Conservation (phyloP, 768 basidiomycete species). For the Xerocomus potaroensis region DNA sequence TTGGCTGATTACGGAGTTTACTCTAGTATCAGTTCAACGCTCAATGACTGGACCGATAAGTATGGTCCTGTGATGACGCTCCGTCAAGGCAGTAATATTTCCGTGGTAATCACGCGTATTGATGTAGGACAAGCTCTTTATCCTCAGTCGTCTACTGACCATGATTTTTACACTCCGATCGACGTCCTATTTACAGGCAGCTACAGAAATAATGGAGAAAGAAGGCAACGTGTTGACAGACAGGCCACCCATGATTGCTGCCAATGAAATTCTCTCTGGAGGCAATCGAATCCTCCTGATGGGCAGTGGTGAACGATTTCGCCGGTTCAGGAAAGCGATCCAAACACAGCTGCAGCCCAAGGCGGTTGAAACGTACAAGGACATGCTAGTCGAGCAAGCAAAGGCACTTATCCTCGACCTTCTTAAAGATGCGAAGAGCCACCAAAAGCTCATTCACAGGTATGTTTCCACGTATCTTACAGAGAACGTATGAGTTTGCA, state of each 20-base stretch:
- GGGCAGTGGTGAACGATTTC: slow-evolving; percentile 48
- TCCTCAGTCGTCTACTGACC: not conserved
- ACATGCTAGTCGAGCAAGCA: slow-evolving; percentile 38
- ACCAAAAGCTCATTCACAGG: slow-evolving; percentile 37
- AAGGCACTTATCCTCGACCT: slow-evolving; percentile 25
- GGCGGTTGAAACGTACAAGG: slow-evolving; percentile 40
- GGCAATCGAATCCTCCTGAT: slow-evolving; percentile 50
- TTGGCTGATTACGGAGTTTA: not conserved
- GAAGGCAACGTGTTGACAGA: slow-evolving; percentile 50
- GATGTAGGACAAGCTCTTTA: slow-evolving; percentile 8
- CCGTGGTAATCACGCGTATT: slow-evolving; percentile 19
- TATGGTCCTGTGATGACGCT: slow-evolving; percentile 60
- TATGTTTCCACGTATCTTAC: slow-evolving; percentile 32
- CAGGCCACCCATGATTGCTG: slow-evolving; percentile 49
- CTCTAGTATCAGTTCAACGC: slow-evolving; percentile 23
- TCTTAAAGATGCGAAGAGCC: slow-evolving; percentile 25
- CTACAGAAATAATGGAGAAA: slow-evolving; percentile 59
- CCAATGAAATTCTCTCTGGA: slow-evolving; percentile 50
- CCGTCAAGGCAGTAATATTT: slow-evolving; percentile 37
- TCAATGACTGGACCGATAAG: slow-evolving; percentile 49
- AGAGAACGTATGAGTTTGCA: not conserved
- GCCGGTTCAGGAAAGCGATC: slow-evolving; percentile 51
- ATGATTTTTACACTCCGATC: no score
- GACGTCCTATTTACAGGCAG: slow-evolving; percentile 33
- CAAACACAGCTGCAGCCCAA: slow-evolving; percentile 52